A percentile compares a stretch with the other conserved stretches of the same genome.
Evolutionary conservation across 192 early-diverging fungal genomes (phyloP).

Genomic region (Coemansia sp.): DNA sequence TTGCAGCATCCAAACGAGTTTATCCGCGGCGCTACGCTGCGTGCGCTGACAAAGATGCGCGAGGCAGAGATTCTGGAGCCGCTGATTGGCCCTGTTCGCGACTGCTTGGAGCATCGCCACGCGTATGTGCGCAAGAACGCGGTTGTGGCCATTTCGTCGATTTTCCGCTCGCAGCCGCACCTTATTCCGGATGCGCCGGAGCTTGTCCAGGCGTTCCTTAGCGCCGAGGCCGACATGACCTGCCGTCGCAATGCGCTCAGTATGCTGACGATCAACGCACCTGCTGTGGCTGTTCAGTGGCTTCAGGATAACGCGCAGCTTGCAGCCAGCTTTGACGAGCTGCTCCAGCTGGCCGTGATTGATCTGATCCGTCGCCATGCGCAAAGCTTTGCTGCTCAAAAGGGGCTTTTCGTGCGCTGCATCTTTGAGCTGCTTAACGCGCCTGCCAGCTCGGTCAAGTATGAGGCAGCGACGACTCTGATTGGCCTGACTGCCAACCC

Average conservation of each 20-base stretch:
- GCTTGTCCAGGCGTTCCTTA: constrained; percentile 73
- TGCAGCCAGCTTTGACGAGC: constrained; percentile 84
- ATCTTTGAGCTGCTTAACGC: constrained; percentile 85
- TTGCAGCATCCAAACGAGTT: constrained; percentile 99
- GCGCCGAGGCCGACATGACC: constrained; percentile 84
- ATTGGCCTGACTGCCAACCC: constrained; percentile 85
- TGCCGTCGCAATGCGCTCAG: constrained; percentile 93
- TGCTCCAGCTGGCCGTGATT: constrained; percentile 90
- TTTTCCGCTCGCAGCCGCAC: constrained; percentile 87
- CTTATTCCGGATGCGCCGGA: constrained; percentile 96
- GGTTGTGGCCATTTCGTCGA: constrained; percentile 86
- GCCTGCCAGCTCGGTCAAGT: constrained; percentile 87
- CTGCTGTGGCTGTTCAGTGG: constrained; percentile 81
- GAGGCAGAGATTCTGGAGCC: constrained; percentile 96
- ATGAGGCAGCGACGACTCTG: constrained; percentile 94
- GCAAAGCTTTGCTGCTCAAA: constrained; percentile 76
- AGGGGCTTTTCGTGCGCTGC: constrained; percentile 91
- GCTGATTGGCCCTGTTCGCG: constrained; percentile 81
- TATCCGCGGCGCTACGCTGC: constrained; percentile 89
- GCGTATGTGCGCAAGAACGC: constrained; percentile 99
- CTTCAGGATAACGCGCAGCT: constrained; percentile 71
- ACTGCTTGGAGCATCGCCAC: constrained; percentile 93
- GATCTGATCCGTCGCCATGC: constrained; percentile 94
- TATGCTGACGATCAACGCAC: constrained; percentile 83
- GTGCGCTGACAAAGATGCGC: constrained; percentile 93